These are phyloP conservation scores for Plasmodium malariae DNA, from an alignment of 169 alveolate species.

Conservation along the genomic window DNA sequence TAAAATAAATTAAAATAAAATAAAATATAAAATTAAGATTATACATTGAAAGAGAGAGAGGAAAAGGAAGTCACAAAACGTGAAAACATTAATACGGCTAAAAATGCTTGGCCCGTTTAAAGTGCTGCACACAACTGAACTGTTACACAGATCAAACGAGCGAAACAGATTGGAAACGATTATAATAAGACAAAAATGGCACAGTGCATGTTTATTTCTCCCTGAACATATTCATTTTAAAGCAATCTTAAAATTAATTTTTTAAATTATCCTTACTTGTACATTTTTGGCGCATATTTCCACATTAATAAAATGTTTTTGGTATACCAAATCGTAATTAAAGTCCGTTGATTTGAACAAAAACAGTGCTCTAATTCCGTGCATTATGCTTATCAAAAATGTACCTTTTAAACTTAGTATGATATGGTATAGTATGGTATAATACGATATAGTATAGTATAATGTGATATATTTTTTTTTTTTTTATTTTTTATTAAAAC, in stretches of 20 bases:
- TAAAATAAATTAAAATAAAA: no score
- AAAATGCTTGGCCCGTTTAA: not conserved
- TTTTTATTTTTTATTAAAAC: not conserved
- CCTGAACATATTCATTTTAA: not conserved
- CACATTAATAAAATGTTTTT: constrained; percentile 18
- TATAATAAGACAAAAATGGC: no score
- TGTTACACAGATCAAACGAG: not conserved
- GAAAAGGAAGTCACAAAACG: not conserved
- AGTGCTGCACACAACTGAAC: no score
- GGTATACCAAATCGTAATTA: constrained; percentile 14
- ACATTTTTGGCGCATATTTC: constrained; percentile 28
- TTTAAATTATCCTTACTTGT: constrained; percentile 10
- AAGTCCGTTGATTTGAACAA: constrained; percentile 1
- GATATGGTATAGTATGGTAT: no score
- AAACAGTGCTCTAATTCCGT: constrained; percentile 28
- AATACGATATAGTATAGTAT: no score
- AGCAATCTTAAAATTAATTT: not conserved
- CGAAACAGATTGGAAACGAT: not conserved
- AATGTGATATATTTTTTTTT: constrained; percentile 9
- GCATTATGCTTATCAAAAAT: constrained; percentile 1
- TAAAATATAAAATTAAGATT: not conserved
- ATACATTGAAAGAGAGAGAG: not conserved
- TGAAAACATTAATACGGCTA: not conserved
- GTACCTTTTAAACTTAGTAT: not conserved
- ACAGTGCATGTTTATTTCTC: not conserved